Conservation (phyloP, 2,329 filamentous ascomycete genomes). For the Knufia petricola region DNA sequence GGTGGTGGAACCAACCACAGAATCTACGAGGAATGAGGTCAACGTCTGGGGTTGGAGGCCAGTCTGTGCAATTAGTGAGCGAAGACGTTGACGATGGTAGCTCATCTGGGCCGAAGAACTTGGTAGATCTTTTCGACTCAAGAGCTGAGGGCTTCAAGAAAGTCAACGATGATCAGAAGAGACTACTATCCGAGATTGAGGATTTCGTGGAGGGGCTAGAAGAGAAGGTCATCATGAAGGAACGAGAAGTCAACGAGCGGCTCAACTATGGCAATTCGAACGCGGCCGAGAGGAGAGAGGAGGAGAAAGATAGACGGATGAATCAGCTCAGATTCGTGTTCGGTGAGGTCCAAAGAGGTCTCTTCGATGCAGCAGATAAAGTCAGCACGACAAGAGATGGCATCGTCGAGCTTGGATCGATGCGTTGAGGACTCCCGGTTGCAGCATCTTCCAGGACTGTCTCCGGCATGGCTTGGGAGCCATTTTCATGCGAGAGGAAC, state of each 20-base stretch:
- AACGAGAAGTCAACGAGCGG: conserved; percentile 43
- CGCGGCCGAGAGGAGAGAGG: conserved; percentile 25
- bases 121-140: conserved; percentile 55
- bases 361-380: conserved; percentile 52
- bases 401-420: conserved; percentile 47
- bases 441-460: not conserved
- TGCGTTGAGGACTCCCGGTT: conserved; percentile 18
- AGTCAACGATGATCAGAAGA: conserved; percentile 49
- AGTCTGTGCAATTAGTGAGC: conserved; percentile 39
- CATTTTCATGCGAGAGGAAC: no score
- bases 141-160: conserved; percentile 53
- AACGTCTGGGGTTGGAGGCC: conserved; percentile 27
- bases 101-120: conserved; percentile 43
- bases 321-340: conserved; percentile 42
- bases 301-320: conserved; percentile 37
- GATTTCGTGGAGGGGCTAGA: conserved; percentile 56
- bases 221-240: conserved; percentile 32
- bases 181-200: conserved; percentile 55
- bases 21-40: conserved; percentile 16
- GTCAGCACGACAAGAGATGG: conserved; percentile 52
- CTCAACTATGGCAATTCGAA: conserved; percentile 45
- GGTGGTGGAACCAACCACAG: conserved; percentile 26
- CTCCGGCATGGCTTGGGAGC: no score
- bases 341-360: conserved; percentile 55
- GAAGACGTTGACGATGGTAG: conserved; percentile 33